Conservation (phyloP, 179 eudicot genomes). For the Amaranthus tricolor region DNA sequence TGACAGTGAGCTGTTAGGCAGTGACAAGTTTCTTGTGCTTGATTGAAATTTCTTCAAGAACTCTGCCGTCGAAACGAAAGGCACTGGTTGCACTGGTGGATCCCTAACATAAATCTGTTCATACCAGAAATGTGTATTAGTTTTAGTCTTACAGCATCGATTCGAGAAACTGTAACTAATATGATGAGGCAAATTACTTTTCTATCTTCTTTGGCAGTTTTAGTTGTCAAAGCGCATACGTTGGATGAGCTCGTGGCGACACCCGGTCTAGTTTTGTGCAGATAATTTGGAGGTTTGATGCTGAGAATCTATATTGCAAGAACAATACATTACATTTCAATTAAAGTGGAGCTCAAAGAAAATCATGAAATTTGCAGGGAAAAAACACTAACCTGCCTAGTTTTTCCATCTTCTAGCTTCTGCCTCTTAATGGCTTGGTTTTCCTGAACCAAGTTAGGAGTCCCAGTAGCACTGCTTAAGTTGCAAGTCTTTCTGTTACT, state of each 20-base stretch:
- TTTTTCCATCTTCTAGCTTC: slow-evolving; percentile 74
- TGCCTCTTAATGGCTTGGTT: slow-evolving; percentile 92
- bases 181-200: slow-evolving; percentile 42
- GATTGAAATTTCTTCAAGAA: slow-evolving; percentile 89
- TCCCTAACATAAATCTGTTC: slow-evolving; percentile 80
- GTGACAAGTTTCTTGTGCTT: slow-evolving; percentile 61
- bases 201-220: slow-evolving; percentile 59
- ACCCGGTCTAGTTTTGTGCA: slow-evolving; percentile 70
- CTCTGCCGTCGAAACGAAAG: slow-evolving; percentile 91
- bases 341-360: not conserved
- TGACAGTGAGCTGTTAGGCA: slow-evolving; percentile 44
- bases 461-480: slow-evolving; percentile 42
- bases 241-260: slow-evolving; percentile 30
- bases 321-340: not conserved
- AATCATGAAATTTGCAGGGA: too few relatives aligned
- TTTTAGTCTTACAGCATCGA: slow-evolving; percentile 15
- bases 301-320: slow-evolving; percentile 54
- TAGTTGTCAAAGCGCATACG: slow-evolving; percentile 36
- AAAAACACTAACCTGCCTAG: slow-evolving; percentile 61
- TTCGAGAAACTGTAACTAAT: not conserved
- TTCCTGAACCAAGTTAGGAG: slow-evolving; percentile 74
- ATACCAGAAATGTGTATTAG: not conserved
- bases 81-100: slow-evolving; percentile 44
- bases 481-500: slow-evolving; percentile 40
- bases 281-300: slow-evolving; percentile 58